A percentile compares a stretch with the other conserved stretches of the same genome.
Evolutionary conservation across 306 rosid genomes (phyloP).

Genomic region (Prunus campanulata): DNA sequence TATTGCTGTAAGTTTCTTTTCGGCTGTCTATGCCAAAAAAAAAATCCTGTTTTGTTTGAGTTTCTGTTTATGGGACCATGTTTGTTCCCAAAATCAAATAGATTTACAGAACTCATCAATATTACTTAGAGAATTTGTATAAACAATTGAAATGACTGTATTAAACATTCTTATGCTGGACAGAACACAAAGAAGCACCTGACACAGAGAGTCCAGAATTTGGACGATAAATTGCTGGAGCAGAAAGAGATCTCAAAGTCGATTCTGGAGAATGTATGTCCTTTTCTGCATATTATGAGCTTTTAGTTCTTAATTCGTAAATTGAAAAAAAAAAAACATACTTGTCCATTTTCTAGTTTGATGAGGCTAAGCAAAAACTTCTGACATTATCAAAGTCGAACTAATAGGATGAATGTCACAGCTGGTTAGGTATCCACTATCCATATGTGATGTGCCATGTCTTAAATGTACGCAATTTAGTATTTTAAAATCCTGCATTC

Average conservation of each 20-base stretch:
- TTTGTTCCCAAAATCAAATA: background rate
- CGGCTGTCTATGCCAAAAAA: background rate
- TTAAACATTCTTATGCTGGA: conserved; percentile 29
- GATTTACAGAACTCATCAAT: background rate
- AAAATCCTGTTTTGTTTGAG: background rate
- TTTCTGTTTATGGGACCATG: background rate
- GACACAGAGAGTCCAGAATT: conserved; percentile 81
- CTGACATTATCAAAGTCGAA: background rate
- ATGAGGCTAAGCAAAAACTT: background rate
- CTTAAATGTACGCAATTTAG: background rate
- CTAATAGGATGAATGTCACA: background rate
- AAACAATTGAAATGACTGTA: background rate
- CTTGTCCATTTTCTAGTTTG: background rate
- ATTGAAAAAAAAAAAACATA: background rate
- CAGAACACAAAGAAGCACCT: conserved; percentile 96
- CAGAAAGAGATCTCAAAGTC: conserved; percentile 66
- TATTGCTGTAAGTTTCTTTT: conserved; percentile 67
- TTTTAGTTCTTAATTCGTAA: conserved; percentile 2
- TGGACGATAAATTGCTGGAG: conserved; percentile 84
- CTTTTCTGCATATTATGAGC: conserved; percentile 6
- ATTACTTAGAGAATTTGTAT: conserved; percentile 2
- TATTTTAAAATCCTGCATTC: background rate
- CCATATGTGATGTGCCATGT: background rate
- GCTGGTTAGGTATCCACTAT: background rate
- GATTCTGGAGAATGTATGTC: conserved; percentile 70